Conservation (phyloP, 306 rosid species). For the Hippophae gyantsensis region DNA sequence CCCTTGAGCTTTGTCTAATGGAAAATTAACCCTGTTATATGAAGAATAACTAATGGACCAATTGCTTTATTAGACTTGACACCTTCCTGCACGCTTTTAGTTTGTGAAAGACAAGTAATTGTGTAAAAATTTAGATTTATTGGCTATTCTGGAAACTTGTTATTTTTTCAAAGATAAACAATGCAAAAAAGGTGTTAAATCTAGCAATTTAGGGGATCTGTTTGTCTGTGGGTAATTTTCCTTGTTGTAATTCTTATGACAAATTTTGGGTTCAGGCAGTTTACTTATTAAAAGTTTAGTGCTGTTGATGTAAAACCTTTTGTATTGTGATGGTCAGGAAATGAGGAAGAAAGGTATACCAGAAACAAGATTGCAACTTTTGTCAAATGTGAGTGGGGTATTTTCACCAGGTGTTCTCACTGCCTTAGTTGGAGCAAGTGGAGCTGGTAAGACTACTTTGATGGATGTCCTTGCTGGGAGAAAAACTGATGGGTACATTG, state of each 20-base stretch:
- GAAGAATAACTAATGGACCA: too few relatives aligned
- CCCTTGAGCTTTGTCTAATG: too few relatives aligned
- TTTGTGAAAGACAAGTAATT: too few relatives aligned
- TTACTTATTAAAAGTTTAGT: background rate
- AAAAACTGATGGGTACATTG: conserved; percentile 87
- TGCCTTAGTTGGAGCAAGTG: conserved; percentile 88
- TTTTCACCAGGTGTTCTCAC: conserved; percentile 92
- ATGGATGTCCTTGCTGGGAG: conserved; percentile 97
- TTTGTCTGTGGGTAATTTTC: background rate
- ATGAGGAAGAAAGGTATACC: conserved; percentile 58
- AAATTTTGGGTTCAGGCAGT: too few relatives aligned
- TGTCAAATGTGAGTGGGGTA: conserved; percentile 70
- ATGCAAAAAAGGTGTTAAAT: too few relatives aligned
- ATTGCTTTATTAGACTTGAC: too few relatives aligned
- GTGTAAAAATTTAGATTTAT: too few relatives aligned
- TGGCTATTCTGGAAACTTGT: too few relatives aligned
- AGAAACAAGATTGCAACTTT: conserved; percentile 62
- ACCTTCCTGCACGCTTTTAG: too few relatives aligned
- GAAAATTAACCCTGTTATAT: too few relatives aligned
- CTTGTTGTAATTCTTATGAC: background rate
- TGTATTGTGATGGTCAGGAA: conserved; percentile 29
- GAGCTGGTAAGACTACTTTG: conserved; percentile 91
- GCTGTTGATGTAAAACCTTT: background rate
- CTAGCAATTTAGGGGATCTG: too few relatives aligned
- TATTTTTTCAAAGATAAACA: too few relatives aligned